Evolutionary conservation across 1,284 basidiomycete species (phyloP).

Genomic region (Leccinum ponderosum): DNA sequence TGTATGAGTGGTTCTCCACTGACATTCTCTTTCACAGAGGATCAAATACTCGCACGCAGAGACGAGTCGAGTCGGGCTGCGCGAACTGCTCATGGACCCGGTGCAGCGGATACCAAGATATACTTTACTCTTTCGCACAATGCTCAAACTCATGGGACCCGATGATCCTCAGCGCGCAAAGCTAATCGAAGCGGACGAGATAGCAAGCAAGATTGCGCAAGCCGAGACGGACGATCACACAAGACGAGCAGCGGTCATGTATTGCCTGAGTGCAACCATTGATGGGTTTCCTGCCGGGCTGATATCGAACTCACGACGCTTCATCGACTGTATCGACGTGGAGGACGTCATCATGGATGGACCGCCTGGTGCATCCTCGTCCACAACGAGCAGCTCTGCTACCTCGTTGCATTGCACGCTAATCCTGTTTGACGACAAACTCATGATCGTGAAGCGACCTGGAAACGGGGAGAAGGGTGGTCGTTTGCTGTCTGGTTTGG

Average conservation of each 20-base stretch:
- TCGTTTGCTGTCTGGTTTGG: conserved; percentile 76
- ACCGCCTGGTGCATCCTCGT: conserved; percentile 41
- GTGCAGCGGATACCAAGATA: conserved; percentile 98
- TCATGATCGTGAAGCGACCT: conserved; percentile 90
- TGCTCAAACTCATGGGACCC: conserved; percentile 84
- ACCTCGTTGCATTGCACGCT: conserved; percentile 79
- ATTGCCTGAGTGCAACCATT: conserved; percentile 82
- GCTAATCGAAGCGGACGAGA: conserved; percentile 83
- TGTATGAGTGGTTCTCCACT: conserved; percentile 14
- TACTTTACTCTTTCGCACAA: conserved; percentile 88
- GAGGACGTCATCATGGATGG: conserved; percentile 74
- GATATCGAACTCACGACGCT: conserved; percentile 84
- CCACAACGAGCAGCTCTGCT: conserved; percentile 40
- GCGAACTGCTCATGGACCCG: conserved; percentile 98
- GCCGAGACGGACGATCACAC: conserved; percentile 94
- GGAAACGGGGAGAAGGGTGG: conserved; percentile 73
- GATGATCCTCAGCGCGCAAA: conserved; percentile 79
- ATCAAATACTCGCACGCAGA: conserved; percentile 89
- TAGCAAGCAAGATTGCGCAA: conserved; percentile 88
- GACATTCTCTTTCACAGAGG: conserved; percentile 49
- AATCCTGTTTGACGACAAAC: conserved; percentile 94
- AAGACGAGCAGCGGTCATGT: conserved; percentile 86
- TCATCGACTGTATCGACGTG: conserved; percentile 93
- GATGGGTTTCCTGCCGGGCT: conserved; percentile 90
- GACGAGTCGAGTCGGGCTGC: conserved; percentile 81